Evolutionary conservation across 441 rosid genomes (phyloP), one percentile per base, ranked within the genome.

Genomic region (Mallotus japonicus): DNA sequence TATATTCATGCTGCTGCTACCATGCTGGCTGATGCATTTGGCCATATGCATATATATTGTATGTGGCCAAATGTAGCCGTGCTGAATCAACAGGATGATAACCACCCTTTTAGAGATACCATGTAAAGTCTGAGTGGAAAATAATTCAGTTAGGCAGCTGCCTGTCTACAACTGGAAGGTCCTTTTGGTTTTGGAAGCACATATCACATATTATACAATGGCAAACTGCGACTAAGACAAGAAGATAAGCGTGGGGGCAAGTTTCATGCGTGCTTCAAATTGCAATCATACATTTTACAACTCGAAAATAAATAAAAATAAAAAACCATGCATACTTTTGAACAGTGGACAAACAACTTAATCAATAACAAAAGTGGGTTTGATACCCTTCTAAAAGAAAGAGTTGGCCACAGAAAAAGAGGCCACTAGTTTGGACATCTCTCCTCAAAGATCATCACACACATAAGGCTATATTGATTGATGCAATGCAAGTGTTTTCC

Each of bases 291-390:
- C 78, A 63, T 66, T 17, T 57, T 61, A 64, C 42, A 47, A 54
- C 58, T 64, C 70, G 32, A 28, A 28, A 73, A 11, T 37, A 61
- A 70, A 8, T 8, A 54, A 6, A 54, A 4, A 17, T 17, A 72
- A 5, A 72, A 73, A 46, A 50, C 32, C 80, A 78, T 74, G 80
- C 77, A 67, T 69, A 74, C 78, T 68, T 66, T 69, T 68, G 59
- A 73, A 70, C 81, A 70, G 61, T 76, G 69, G 68, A 17, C 14
- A 44, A 49, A 5, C 9, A 24, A 47, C 47, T 17, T 51, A 75
- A 40, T 20, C 2, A 49, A 70, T 6, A 34, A 0, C 58, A 42
- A 24, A 50, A 58, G 32, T 13, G 22, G n/a, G 46, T 51, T 58
- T 19, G 58, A 37, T 70, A 58, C 22, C 44, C 32, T 8, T 13